Evolutionary conservation across 2,329 filamentous ascomycete species (phyloP), one percentile per base, ranked within the genome.

Genomic region (Acephala macrosclerotiorum): DNA sequence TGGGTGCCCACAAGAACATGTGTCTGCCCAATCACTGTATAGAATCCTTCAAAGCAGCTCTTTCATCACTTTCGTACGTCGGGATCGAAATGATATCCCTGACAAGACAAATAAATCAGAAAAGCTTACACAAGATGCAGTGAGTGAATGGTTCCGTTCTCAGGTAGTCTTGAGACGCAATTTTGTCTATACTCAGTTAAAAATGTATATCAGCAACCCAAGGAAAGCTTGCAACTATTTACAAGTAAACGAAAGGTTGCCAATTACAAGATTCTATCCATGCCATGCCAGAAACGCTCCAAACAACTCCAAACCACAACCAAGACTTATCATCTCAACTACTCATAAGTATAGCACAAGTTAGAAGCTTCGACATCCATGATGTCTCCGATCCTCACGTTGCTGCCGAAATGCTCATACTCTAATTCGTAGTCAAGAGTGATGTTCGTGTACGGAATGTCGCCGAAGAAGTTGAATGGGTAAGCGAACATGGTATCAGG

Each of bases 401-500:
- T 65, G 36, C 49, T 29, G 2, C 47, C 64, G 59, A 73, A 62
- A 20, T 66, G 45, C 22, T 35, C 45, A 58, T 63, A 71, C 25
- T 68, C 45, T 14, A 73, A 60, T 7, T 42, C 29, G 38, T 67
- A 69, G 38, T 77, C 69, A 22, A 79, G 68, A 2, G 77, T 79
- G 64, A 79, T 67, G 63, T 79, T 78, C 58, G 71, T 70, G 61
- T 79, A 78, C 4, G 73, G 66, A 11, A 72, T 66, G 9, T 74
- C 70, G 35, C 76, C 74, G 47, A 75, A 76, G 67, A 72, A 78
- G 65, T 77, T 68, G 61, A 73, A 78, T 1, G 76, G 75, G 49
- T 76, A 78, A 3, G 74, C 77, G 51, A 66, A 77, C 66, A 73
- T 71, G 3, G 71, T 74, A 63, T 78, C 76, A 4, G 77, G 77